Percentiles rank a stretch among this genome's conserved stretches.
Conservation (phyloP, 2,329 filamentous ascomycete species). For the Grosmannia clavigera region DNA sequence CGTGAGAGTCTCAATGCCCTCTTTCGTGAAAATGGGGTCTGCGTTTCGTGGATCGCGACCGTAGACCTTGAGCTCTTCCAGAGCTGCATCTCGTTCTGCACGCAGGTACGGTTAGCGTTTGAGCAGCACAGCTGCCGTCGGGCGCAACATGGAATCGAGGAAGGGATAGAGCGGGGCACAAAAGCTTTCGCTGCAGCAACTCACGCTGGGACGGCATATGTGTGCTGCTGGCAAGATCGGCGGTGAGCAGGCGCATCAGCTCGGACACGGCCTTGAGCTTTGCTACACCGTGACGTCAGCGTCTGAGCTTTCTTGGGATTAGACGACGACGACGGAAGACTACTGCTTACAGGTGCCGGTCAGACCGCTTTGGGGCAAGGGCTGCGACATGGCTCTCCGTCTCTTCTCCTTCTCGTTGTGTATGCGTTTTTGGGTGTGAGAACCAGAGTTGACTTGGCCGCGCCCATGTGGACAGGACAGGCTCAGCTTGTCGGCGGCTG, state of each 20-base stretch:
- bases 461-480: constrained; percentile 10
- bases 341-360: constrained; percentile 29
- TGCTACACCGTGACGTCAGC: constrained; percentile 27
- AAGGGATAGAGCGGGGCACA: not conserved
- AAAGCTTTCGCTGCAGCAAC: constrained; percentile 13
- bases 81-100: constrained; percentile 48
- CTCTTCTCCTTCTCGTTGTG: constrained; percentile 3
- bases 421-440: constrained; percentile 6
- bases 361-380: constrained; percentile 18
- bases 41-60: constrained; percentile 61
- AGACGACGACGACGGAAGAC: not conserved
- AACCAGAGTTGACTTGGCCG: constrained; percentile 11
- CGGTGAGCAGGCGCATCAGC: constrained; percentile 47
- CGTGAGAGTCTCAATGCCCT: constrained; percentile 61
- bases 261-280: constrained; percentile 57
- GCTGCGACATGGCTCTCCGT: constrained; percentile 7
- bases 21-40: constrained; percentile 71
- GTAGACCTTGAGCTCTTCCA: constrained; percentile 65
- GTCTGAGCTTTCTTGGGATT: not conserved
- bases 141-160: not conserved
- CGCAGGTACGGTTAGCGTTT: not conserved
- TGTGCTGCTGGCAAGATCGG: constrained; percentile 48
- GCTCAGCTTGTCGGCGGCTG: not conserved
- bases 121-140: not conserved
- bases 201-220: constrained; percentile 48